These are phyloP conservation scores for Fagopyrum homotropicum DNA, from an alignment of 148 eudicot genomes.

Conservation along the genomic window DNA sequence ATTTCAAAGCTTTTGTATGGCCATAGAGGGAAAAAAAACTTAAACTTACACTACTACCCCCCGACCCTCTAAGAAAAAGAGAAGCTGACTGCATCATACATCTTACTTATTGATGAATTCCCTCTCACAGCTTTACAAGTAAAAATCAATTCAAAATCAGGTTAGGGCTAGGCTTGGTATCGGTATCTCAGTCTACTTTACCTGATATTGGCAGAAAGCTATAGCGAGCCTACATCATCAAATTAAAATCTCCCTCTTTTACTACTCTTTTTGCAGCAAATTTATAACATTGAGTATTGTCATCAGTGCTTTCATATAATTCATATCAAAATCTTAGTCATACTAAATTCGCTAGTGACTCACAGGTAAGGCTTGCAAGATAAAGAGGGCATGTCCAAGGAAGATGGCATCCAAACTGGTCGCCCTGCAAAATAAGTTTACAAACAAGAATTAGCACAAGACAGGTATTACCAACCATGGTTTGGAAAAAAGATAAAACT, in stretches of 20 bases:
- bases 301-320: background rate
- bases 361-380: constrained; percentile 83
- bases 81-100: background rate
- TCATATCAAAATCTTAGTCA: background rate
- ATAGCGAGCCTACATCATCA: background rate
- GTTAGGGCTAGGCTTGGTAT: too few relatives aligned
- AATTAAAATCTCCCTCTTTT: background rate
- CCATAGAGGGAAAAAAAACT: background rate
- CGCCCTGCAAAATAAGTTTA: constrained; percentile 46
- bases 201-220: background rate
- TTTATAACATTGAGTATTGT: background rate
- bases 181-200: too few relatives aligned
- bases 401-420: constrained; percentile 90
- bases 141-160: background rate
- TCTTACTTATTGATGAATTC: background rate
- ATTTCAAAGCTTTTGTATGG: constrained; percentile 1
- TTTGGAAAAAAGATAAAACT: background rate
- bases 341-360: constrained; percentile 22
- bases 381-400: constrained; percentile 77
- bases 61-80: background rate
- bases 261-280: background rate
- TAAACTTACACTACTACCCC: background rate
- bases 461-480: background rate
- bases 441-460: background rate
- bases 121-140: background rate